Conservation (phyloP, 306 rosid species). For the Canavalia ensiformis region DNA sequence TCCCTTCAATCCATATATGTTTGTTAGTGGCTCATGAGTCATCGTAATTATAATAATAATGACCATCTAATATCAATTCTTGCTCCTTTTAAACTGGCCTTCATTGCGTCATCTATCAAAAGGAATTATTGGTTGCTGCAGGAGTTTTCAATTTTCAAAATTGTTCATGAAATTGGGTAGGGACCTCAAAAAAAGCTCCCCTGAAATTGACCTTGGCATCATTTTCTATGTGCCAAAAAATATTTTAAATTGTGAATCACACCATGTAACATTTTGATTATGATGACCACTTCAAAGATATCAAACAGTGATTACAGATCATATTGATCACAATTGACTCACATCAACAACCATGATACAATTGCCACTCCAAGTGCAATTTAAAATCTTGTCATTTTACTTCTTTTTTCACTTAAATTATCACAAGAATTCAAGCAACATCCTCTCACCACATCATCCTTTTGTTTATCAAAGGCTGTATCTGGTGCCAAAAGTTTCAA, state of each 20-base stretch:
- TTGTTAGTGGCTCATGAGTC: constrained; percentile 73
- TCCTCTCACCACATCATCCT: constrained; percentile 35
- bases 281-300: constrained; percentile 3
- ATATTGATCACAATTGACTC: constrained; percentile 6
- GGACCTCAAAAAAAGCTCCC: constrained; percentile 50
- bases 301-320: constrained; percentile 14
- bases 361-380: background rate
- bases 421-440: constrained; percentile 31
- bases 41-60: constrained; percentile 51
- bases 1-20: constrained; percentile 52
- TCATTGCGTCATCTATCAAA: constrained; percentile 65
- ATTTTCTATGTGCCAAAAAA: constrained; percentile 32
- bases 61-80: constrained; percentile 49
- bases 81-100: constrained; percentile 66
- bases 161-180: constrained; percentile 55
- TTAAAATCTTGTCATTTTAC: background rate
- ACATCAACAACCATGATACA: background rate
- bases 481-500: constrained; percentile 44
- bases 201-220: constrained; percentile 55
- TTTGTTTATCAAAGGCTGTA: constrained; percentile 36
- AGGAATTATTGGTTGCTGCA: constrained; percentile 49
- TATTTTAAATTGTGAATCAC: background rate
- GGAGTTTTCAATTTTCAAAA: constrained; percentile 49
- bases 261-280: background rate
- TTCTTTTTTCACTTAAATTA: constrained; percentile 25